Evolutionary conservation across 257 asterid species (phyloP).

Genomic region (Coffea canephora): DNA sequence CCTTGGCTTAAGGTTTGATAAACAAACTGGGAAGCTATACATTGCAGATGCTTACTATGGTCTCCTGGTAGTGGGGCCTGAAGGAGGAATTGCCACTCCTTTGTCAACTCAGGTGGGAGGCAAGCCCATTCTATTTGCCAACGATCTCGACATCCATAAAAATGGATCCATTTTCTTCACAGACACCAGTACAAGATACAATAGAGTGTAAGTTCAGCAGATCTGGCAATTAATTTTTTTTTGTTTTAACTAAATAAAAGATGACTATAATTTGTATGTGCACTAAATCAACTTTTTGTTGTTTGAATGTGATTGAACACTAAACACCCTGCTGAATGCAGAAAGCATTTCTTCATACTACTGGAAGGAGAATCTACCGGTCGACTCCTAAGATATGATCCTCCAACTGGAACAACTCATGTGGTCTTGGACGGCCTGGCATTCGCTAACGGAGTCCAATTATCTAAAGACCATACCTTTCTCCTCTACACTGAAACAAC

Average conservation of each 20-base stretch:
- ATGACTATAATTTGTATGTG: no score
- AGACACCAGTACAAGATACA: conserved; percentile 74
- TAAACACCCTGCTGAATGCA: conserved; percentile 16
- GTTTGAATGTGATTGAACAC: not conserved
- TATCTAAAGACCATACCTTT: conserved; percentile 76
- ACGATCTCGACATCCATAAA: conserved; percentile 77
- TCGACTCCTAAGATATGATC: conserved; percentile 73
- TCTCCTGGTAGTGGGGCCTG: conserved; percentile 68
- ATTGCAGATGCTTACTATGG: conserved; percentile 91
- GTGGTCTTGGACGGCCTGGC: conserved; percentile 74
- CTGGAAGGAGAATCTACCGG: conserved; percentile 94
- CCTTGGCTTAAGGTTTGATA: conserved; percentile 74
- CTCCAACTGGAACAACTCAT: conserved; percentile 59
- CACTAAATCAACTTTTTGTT: not conserved
- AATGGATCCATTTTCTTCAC: conserved; percentile 96
- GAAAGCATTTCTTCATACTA: conserved; percentile 74
- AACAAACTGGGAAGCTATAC: conserved; percentile 59
- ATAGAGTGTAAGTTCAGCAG: conserved; percentile 57
- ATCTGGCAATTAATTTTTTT: no score
- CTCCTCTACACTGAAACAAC: conserved; percentile 86
- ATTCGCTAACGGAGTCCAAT: conserved; percentile 84
- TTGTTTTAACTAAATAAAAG: not conserved
- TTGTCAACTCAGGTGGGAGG: conserved; percentile 62
- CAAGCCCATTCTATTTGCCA: conserved; percentile 76
- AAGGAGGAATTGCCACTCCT: conserved; percentile 63